Evolutionary conservation across 202 grass and related monocot genomes (phyloP).

Genomic region (Miscanthus sacchariflorus): DNA sequence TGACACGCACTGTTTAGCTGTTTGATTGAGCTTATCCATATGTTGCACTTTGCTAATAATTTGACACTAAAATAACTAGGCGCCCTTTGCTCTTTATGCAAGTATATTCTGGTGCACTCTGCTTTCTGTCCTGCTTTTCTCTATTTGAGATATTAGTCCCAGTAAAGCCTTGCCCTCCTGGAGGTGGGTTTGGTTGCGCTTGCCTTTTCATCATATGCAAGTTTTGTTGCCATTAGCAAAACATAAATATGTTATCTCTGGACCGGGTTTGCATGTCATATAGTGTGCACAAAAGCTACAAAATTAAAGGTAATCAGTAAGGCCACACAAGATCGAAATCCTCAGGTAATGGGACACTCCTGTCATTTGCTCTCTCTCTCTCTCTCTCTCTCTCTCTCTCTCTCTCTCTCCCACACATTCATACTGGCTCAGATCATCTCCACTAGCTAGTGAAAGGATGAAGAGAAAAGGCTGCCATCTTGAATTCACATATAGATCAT

Average conservation of each 20-base stretch:
- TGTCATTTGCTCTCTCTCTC: constrained; percentile 17
- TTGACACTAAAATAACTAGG: constrained; percentile 47
- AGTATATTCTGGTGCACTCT: constrained; percentile 60
- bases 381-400: neutral
- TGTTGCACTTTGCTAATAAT: constrained; percentile 39
- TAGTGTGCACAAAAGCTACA: constrained; percentile 7
- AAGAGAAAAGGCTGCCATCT: constrained; percentile 55
- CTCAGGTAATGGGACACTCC: constrained; percentile 21
- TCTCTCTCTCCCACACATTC: neutral
- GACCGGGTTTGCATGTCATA: constrained; percentile 7
- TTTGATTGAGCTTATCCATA: constrained; percentile 54
- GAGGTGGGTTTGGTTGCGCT: constrained; percentile 45
- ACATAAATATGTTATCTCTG: constrained; percentile 18
- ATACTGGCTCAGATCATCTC: constrained; percentile 25
- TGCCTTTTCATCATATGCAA: constrained; percentile 34
- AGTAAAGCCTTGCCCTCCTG: constrained; percentile 12
- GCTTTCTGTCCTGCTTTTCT: constrained; percentile 53
- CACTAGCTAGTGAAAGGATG: constrained; percentile 40
- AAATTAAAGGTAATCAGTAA: constrained; percentile 36
- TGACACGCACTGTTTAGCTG: constrained; percentile 18
- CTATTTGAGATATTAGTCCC: constrained; percentile 40
- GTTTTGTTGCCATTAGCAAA: constrained; percentile 32
- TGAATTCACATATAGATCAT: constrained; percentile 42
- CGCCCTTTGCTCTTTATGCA: constrained; percentile 48
- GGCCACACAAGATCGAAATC: constrained; percentile 29